Base-by-base conservation (phyloP, 2,329 filamentous ascomycete genomes). In the Harringtonia aguacate region DNA sequence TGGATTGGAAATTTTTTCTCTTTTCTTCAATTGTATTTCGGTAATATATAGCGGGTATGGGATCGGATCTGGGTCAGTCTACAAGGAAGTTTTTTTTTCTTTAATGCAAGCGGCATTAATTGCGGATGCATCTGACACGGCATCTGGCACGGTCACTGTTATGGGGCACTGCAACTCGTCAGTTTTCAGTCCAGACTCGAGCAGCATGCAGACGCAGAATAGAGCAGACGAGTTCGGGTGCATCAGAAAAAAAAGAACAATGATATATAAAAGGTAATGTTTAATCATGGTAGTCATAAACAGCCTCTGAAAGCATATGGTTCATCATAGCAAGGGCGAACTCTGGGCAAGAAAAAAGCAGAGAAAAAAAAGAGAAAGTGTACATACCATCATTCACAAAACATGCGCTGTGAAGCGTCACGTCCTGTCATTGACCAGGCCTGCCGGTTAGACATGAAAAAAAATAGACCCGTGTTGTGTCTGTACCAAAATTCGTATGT, bases 211-310 rank as follows among this genome's bases (percentile, higher is more conserved):
- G 13, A n/a, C n/a, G 28, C 12, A 14, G 1, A 35, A 28, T 6
- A 31, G 17, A 15, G 3, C 21, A 22, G 20, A n/a, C 24, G 18
- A 12, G n/a, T 22, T 22, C 37, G 20, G 18, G 33, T n/a, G 42
- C 30, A 43, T 49, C 45, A 50, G 46, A 46, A 31, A 20, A 31
- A 20, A 46, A 43, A 46, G 48, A 50, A 50, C 48, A 50, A 50
- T 50, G 48, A 46, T 39, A 34, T 38, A 37, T 44, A 44, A 14
- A 22, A 27, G n/a, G n/a, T n/a, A n/a, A 37, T 44, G 41, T 50
- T 40, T 45, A 50, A 50, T 48, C 48, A 50, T 35, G 27, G 34
- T 27, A 36, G 42, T 50, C 48, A 50, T 45, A 48, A 50, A 50
- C 48, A 50, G 48, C 48, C 48, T 50, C 48, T 50, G 48, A 50